phyloP scores from a whole-genome alignment of 176 grass and related monocot genomes.

The Musa beccarii region DNA sequence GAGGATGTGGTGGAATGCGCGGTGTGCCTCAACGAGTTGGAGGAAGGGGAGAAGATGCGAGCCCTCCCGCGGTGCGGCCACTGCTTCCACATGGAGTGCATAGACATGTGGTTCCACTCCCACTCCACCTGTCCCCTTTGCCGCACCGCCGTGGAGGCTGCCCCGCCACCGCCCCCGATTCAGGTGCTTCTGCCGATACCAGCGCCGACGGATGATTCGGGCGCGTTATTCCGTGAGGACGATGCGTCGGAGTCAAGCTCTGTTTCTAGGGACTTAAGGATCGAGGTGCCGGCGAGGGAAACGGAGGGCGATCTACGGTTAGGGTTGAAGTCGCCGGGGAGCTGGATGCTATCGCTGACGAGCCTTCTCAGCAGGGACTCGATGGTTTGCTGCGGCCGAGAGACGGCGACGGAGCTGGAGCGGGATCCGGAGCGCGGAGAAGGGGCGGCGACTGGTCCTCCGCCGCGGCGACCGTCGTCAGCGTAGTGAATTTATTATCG shows the following conservation, averaged over 20 bases:
- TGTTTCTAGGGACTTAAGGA: background rate
- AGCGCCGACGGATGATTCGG: background rate
- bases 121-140: constrained; percentile 58
- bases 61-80: constrained; percentile 43
- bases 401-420: background rate
- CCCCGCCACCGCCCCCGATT: background rate
- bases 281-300: constrained; percentile 10
- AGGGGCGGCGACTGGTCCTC: constrained; percentile 5
- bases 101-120: constrained; percentile 53
- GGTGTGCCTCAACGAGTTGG: constrained; percentile 45
- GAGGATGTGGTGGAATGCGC: constrained; percentile 28
- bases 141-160: constrained; percentile 32
- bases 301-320: background rate
- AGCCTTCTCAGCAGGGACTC: constrained; percentile 34
- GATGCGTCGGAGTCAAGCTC: background rate
- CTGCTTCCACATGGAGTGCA: constrained; percentile 54
- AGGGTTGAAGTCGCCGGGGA: constrained; percentile 5
- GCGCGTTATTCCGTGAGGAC: too few species aligned
- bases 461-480: background rate
- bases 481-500: too few species aligned
- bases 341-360: background rate
- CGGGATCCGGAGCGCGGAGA: constrained; percentile 16
- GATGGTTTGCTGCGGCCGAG: constrained; percentile 3
- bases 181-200: background rate
- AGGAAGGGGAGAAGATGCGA: constrained; percentile 38